phyloP scores from a whole-genome alignment of 176 grass and related monocot species.

The Typha latifolia region DNA sequence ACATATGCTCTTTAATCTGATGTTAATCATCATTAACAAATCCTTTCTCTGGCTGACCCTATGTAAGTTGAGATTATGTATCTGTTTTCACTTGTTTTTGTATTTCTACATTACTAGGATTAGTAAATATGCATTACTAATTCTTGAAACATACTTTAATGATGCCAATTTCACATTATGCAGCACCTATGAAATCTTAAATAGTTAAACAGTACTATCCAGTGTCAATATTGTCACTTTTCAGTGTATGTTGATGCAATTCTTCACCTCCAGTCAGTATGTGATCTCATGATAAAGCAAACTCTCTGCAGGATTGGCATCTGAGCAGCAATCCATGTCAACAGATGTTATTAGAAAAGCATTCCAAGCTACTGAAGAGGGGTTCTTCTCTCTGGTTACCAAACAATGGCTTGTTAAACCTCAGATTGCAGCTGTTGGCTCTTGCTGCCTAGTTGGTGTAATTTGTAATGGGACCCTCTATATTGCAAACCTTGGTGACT shows the following conservation, averaged over 20 bases:
- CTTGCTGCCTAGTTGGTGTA: slow-evolving; percentile 68
- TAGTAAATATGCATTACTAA: too few species aligned
- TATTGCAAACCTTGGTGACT: slow-evolving; percentile 69
- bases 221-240: slow-evolving; percentile 2
- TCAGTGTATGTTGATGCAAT: not conserved
- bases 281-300: too few species aligned
- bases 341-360: slow-evolving; percentile 62
- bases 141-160: too few species aligned
- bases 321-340: slow-evolving; percentile 67
- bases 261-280: not conserved
- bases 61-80: too few species aligned
- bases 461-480: slow-evolving; percentile 59
- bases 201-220: not conserved
- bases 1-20: too few species aligned
- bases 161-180: too few species aligned
- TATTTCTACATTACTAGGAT: too few species aligned
- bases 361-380: slow-evolving; percentile 67
- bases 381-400: slow-evolving; percentile 60
- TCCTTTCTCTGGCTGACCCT: too few species aligned
- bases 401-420: slow-evolving; percentile 58
- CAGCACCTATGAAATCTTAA: too few species aligned
- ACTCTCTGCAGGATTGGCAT: slow-evolving; percentile 40
- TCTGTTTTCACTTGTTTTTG: too few species aligned
- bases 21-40: too few species aligned
- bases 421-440: slow-evolving; percentile 78